Percentiles rank a stretch among this genome's conserved stretches.
These are phyloP conservation scores for Akanthomyces muscarius DNA, from an alignment of 2,329 filamentous ascomycete species.

Conservation along the genomic window DNA sequence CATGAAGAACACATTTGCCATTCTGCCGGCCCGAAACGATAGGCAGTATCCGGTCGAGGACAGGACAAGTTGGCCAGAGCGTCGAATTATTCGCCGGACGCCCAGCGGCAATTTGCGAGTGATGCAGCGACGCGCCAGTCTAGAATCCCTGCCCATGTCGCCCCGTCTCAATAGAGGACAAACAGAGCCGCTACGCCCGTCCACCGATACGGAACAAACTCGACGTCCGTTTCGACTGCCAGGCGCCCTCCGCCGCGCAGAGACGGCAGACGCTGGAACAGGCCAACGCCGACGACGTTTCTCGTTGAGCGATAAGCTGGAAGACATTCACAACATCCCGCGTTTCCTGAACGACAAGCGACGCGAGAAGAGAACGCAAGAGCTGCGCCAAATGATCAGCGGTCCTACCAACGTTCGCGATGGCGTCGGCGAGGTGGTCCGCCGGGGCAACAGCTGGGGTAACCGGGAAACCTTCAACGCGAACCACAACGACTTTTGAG, in stretches of 20 bases:
- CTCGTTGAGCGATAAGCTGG: conserved; percentile 46
- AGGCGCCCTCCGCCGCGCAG: conserved; percentile 31
- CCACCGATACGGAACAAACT: conserved; percentile 7
- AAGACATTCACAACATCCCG: conserved; percentile 50
- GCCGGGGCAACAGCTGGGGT: conserved; percentile 32
- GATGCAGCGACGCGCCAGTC: conserved; percentile 49
- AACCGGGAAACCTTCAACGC: neutral
- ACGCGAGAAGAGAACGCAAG: conserved; percentile 55
- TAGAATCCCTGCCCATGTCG: conserved; percentile 36
- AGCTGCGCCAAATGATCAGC: conserved; percentile 58
- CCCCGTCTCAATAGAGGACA: conserved; percentile 32
- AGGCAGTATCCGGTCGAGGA: conserved; percentile 24
- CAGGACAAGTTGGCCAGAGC: conserved; percentile 41
- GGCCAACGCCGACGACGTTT: conserved; percentile 26
- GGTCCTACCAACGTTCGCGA: conserved; percentile 55
- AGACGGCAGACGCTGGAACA: conserved; percentile 25
- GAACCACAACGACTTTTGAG: conserved; percentile 1
- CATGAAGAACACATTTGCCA: conserved; percentile 57
- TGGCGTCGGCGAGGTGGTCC: conserved; percentile 54
- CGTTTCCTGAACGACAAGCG: conserved; percentile 54
- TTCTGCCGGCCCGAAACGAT: conserved; percentile 49
- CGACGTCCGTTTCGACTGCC: conserved; percentile 23
- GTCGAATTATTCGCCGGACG: conserved; percentile 56
- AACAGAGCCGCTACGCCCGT: conserved; percentile 24
- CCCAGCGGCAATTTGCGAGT: conserved; percentile 58